These are phyloP conservation scores for Magnusiomyces paraingens DNA, from an alignment of 1,139 yeast species.

Conservation along the genomic window DNA sequence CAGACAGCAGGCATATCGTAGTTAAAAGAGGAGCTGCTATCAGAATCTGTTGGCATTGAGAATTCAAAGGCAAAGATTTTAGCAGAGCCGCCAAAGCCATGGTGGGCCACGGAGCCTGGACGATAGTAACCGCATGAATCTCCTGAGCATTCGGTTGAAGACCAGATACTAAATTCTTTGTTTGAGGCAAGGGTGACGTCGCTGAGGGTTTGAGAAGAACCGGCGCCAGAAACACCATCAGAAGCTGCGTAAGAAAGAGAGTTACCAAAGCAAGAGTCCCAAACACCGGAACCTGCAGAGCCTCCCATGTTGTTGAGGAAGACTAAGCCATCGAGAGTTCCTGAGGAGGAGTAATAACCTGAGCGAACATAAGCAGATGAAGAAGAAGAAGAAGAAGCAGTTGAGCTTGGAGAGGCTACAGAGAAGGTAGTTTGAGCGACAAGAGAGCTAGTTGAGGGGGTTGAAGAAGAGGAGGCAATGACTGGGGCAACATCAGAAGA, in stretches of 20 bases:
- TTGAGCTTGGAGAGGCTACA: conserved; percentile 26
- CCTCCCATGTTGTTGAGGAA: conserved; percentile 83
- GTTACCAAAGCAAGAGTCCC: conserved; percentile 80
- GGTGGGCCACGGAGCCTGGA: conserved; percentile 80
- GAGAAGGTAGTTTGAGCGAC: conserved; percentile 16
- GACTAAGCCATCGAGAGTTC: conserved; percentile 60
- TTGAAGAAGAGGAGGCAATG: conserved; percentile 14
- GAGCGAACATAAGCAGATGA: conserved; percentile 61
- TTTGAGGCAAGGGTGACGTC: conserved; percentile 63
- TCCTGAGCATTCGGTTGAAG: conserved; percentile 56
- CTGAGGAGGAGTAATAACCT: conserved; percentile 60
- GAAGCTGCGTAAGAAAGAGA: conserved; percentile 74
- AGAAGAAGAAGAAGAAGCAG: conserved; percentile 20
- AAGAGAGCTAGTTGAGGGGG: conserved; percentile 22
- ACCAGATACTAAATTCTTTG: conserved; percentile 71
- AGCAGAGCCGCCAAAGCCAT: conserved; percentile 64
- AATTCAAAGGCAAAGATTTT: conserved; percentile 89
- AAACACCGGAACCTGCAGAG: conserved; percentile 73
- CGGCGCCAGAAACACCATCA: conserved; percentile 65
- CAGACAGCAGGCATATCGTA: conserved; percentile 95
- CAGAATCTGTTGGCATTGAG: conserved; percentile 71
- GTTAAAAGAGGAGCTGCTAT: conserved; percentile 34
- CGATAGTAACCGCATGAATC: conserved; percentile 77
- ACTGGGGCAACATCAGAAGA: conserved; percentile 10
- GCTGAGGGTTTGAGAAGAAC: conserved; percentile 52